Conservation (phyloP, 1,139 yeast genomes). For the Geotrichum klebahnii region DNA sequence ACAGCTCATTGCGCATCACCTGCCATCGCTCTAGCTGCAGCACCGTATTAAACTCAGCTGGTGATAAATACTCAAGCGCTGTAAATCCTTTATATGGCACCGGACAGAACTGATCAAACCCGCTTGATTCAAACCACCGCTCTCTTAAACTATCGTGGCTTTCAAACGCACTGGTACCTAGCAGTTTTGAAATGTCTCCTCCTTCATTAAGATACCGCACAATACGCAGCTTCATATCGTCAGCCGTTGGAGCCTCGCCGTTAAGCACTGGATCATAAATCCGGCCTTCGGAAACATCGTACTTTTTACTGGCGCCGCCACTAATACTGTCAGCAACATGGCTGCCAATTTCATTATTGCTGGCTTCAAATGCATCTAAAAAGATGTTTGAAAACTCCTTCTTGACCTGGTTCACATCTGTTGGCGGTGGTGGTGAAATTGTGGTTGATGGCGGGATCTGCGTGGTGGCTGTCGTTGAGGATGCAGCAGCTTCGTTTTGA, state of each 20-base stretch:
- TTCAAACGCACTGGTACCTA: conserved; percentile 10
- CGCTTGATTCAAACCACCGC: not conserved
- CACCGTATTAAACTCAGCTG: not conserved
- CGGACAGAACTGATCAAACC: not conserved
- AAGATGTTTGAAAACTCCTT: conserved; percentile 5
- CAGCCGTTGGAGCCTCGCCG: conserved; percentile 12
- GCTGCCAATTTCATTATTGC: not conserved
- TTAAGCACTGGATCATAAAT: conserved; percentile 12
- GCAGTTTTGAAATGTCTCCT: conserved; percentile 7
- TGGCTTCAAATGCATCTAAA: conserved; percentile 11
- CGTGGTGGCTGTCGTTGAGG: not conserved
- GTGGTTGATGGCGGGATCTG: not conserved
- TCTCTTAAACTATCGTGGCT: conserved; percentile 9
- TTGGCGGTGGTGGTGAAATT: not conserved
- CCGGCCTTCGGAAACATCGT: conserved; percentile 9
- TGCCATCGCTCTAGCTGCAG: conserved; percentile 12
- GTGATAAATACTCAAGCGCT: conserved; percentile 8
- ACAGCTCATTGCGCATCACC: conserved; percentile 12
- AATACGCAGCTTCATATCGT: conserved; percentile 12
- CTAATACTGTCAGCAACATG: not conserved
- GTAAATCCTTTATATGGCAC: conserved; percentile 11
- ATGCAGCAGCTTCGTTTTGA: not conserved
- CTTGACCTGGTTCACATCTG: conserved; percentile 7
- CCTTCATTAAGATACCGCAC: conserved; percentile 4
- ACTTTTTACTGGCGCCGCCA: not conserved